Percentiles rank a stretch among this genome's conserved stretches.
Evolutionary conservation across 2,329 filamentous ascomycete genomes (phyloP).

Genomic region (Diaporthe destruens): DNA sequence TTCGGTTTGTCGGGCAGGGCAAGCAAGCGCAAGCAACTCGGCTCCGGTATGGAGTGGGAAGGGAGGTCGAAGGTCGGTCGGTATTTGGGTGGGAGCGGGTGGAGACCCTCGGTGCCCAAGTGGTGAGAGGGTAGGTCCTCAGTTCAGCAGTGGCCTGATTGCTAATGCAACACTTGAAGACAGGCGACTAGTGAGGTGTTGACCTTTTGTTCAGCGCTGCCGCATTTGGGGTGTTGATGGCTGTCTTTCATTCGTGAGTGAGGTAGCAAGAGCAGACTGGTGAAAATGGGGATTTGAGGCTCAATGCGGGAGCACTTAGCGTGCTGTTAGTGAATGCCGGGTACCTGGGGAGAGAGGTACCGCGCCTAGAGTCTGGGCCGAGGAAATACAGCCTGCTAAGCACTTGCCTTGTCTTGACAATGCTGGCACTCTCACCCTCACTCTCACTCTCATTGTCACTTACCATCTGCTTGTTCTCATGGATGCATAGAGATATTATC

Average conservation of each 20-base stretch:
- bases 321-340: constrained; percentile 8
- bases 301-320: constrained; percentile 26
- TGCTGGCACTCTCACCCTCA: background rate
- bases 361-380: background rate
- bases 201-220: background rate
- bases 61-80: constrained; percentile 1
- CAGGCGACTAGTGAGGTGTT: background rate
- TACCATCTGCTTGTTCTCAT: background rate
- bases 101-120: constrained; percentile 27
- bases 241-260: constrained; percentile 3
- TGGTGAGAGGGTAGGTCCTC: constrained; percentile 6
- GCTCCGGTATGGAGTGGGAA: constrained; percentile 36
- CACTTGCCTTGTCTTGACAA: constrained; percentile 2
- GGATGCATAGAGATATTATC: background rate
- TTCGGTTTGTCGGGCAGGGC: background rate
- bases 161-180: background rate
- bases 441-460: background rate
- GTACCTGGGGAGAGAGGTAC: background rate
- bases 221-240: constrained; percentile 24
- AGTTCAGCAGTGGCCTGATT: background rate
- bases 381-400: constrained; percentile 5
- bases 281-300: constrained; percentile 18
- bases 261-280: background rate
- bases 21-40: background rate
- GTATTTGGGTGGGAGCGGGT: constrained; percentile 7